These are phyloP conservation scores for Coemansia biformis DNA, from an alignment of 192 early-diverging fungal genomes.

Conservation along the genomic window DNA sequence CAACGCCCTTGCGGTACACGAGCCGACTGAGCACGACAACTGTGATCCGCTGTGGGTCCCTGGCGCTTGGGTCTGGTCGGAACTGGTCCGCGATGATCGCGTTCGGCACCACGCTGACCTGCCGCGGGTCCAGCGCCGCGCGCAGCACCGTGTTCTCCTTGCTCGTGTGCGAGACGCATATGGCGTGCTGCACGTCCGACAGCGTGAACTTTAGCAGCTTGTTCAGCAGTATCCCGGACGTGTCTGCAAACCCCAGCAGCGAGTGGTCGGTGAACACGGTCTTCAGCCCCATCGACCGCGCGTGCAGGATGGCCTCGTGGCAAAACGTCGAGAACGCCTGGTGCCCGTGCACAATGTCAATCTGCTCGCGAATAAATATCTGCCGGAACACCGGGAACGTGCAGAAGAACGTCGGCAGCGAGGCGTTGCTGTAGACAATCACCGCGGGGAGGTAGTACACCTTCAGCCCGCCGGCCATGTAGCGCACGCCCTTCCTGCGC, in stretches of 20 bases:
- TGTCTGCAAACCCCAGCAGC: conserved; percentile 94
- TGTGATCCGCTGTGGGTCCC: conserved; percentile 77
- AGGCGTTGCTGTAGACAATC: conserved; percentile 79
- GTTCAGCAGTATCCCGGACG: conserved; percentile 87
- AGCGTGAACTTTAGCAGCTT: conserved; percentile 96
- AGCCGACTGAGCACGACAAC: conserved; percentile 90
- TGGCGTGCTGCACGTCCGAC: conserved; percentile 94
- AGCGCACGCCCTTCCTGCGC: conserved; percentile 74
- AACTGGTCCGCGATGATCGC: conserved; percentile 94
- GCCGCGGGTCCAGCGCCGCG: conserved; percentile 79
- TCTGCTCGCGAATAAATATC: conserved; percentile 84
- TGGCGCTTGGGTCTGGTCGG: conserved; percentile 67
- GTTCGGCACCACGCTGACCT: conserved; percentile 96
- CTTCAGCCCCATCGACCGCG: conserved; percentile 89
- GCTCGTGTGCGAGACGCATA: conserved; percentile 98
- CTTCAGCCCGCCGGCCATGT: conserved; percentile 87
- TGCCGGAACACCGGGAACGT: conserved; percentile 90
- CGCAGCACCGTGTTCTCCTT: conserved; percentile 98
- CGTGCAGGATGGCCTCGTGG: conserved; percentile 93
- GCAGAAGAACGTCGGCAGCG: conserved; percentile 84
- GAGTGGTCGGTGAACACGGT: conserved; percentile 97
- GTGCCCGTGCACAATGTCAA: conserved; percentile 96
- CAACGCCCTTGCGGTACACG: conserved; percentile 93
- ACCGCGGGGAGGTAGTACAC: conserved; percentile 90
- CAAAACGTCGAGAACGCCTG: conserved; percentile 90